Base-by-base conservation (phyloP, 2,329 filamentous ascomycete genomes). In the Fusarium burgessii region DNA sequence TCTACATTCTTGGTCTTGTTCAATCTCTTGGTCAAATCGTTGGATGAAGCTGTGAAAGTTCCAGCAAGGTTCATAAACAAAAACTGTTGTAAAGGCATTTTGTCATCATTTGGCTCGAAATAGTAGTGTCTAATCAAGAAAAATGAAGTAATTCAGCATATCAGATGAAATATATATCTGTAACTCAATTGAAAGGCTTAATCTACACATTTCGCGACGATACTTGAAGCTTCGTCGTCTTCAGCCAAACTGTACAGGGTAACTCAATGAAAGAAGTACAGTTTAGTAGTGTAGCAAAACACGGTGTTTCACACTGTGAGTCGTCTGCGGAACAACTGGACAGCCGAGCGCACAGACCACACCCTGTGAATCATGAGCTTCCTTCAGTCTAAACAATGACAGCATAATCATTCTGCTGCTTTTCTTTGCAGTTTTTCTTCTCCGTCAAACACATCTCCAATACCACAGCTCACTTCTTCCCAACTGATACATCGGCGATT, bases 241-340 rank as follows among this genome's bases (percentile, higher is more conserved):
- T 17, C 2, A 9, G 12, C n/a, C 3, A 13, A 14, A 13, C 15
- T 2, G n/a, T 55, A 27, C 7, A 45, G 51, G 51, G 51, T 46
- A 55, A 7, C 20, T 2, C 3, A 13, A 11, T 7, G 17, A 23
- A 4, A 5, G 3, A 9, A 6, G 8, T 2, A 47, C 40, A 33
- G 52, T 35, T 14, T 5, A 3, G 2, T 1, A 3, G 4, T 7
- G 1, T 6, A 0, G 2, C 1, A 10, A 1, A 10, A 1, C 51
- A 55, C 38, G 25, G 38, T 55, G 1, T 0, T 1, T 0, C 3
- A 10, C 27, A 55, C 51, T 46, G 38, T 45, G 10, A 12, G 0
- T 4, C 4, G 20, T 23, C 23, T 5, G 11, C 38, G 51, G 38
- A 55, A 33, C 27, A 55, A 55, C 50, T 55, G 12, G n/a, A 23